Evolutionary conservation across 495 filamentous ascomycete genomes (phyloP), one percentile per base, ranked within the genome.

Genomic region (Lasiosphaeria miniovina): DNA sequence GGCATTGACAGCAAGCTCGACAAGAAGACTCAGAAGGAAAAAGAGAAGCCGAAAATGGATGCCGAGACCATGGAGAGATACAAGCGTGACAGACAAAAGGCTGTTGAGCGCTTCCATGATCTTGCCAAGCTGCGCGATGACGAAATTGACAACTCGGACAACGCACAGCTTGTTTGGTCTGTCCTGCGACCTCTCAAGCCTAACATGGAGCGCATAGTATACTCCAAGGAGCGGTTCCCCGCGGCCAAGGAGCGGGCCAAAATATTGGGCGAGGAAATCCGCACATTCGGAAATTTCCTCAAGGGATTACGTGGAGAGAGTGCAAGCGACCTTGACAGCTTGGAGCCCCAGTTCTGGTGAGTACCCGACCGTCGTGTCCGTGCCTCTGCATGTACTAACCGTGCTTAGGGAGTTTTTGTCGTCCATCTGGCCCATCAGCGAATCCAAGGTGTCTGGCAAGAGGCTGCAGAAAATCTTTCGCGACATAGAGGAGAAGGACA

Each of bases 271-370:
- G 74, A 71, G 14, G 74, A 80, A 57, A 75, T 79, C 33, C 76
- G 73, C 6, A 63, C 69, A 3, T 79, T 80, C 55, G 77, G 77
- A 45, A 71, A 75, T 50, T 78, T 76, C 57, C 71, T 80, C 10
- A 71, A 72, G 53, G 63, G 67, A 51, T 63, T 80, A 36, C 71
- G 56, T 24, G 54, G 70, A 12, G 65, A 76, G 59, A 75, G 71
- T 15, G 52, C 53, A 35, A 54, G 56, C 60, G 70, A 75, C 36
- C 58, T 76, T 34, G 77, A 76, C 33, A 70, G 69, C 35, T 63
- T 80, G 7, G 77, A 79, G 57, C 74, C 76, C 24, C 71, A 77
- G 55, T 72, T 80, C 58, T 80, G 77, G 77, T 78, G 68, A 60
- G 76, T 71, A 9, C 2, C 15, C 1, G 0, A 36, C 31, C 38